Evolutionary conservation across 495 filamentous ascomycete genomes (phyloP).

Genomic region (Chaetomium cochliodes): DNA sequence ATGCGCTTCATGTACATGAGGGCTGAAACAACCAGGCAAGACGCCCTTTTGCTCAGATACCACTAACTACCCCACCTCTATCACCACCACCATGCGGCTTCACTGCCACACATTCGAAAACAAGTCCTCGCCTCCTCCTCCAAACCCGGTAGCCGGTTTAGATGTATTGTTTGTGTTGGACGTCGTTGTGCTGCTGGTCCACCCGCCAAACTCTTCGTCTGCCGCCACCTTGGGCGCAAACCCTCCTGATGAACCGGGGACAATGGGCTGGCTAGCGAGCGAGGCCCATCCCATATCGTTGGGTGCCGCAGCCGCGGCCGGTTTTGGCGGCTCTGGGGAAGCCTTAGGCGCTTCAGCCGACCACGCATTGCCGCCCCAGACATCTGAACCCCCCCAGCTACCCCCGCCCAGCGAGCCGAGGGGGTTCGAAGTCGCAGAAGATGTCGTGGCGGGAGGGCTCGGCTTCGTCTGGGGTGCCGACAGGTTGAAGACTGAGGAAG

Average conservation of each 20-base stretch:
- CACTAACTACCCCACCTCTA: no score
- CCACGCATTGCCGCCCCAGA: constrained; percentile 61
- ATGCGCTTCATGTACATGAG: neutral
- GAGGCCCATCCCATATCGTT: constrained; percentile 60
- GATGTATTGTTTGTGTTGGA: constrained; percentile 38
- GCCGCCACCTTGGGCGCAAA: constrained; percentile 66
- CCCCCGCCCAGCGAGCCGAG: constrained; percentile 41
- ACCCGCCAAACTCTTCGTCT: constrained; percentile 93
- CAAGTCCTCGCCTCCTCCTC: constrained; percentile 70
- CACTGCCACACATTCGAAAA: constrained; percentile 94
- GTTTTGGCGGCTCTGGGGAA: constrained; percentile 35
- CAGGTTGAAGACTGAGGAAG: constrained; percentile 75
- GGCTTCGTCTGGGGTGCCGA: constrained; percentile 55
- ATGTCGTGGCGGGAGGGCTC: constrained; percentile 43
- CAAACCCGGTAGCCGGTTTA: constrained; percentile 56
- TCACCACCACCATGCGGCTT: constrained; percentile 1
- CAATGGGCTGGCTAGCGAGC: constrained; percentile 54
- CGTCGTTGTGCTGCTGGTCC: constrained; percentile 64
- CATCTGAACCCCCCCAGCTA: constrained; percentile 48
- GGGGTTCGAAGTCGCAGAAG: constrained; percentile 28
- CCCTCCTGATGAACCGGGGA: constrained; percentile 51
- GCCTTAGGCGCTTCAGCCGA: constrained; percentile 45
- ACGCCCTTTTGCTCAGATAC: neutral
- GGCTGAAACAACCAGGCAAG: neutral
- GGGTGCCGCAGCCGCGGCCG: constrained; percentile 35